phyloP scores from a whole-genome alignment of 2,329 filamentous ascomycete genomes.

The Penicillium olsonii region DNA sequence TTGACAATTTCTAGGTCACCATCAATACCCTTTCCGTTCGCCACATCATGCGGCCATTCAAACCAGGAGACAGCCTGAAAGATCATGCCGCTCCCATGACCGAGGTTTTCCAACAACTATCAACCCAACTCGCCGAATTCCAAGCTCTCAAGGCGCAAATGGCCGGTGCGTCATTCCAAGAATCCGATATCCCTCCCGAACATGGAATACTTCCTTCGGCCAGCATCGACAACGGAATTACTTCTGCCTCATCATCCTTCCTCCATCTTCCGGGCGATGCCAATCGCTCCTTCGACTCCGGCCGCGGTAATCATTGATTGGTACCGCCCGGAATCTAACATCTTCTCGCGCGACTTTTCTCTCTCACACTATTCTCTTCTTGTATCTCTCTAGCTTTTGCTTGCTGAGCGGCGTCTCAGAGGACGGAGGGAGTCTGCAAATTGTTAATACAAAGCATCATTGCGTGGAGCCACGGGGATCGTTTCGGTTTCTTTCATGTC shows the following conservation, averaged over 20 bases:
- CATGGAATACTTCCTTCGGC: slow-evolving; percentile 13
- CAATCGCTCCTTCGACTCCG: slow-evolving; percentile 19
- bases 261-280: slow-evolving; percentile 24
- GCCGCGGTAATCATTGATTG: slow-evolving; percentile 15
- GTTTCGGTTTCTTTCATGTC: slow-evolving; percentile 13
- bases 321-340: slow-evolving; percentile 1
- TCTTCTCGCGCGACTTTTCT: slow-evolving; percentile 8
- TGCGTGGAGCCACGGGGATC: slow-evolving; percentile 29
- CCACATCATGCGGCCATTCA: slow-evolving; percentile 73
- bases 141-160: slow-evolving; percentile 43
- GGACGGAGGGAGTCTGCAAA: slow-evolving; percentile 20
- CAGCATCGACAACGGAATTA: slow-evolving; percentile 21
- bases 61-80: slow-evolving; percentile 62
- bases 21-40: slow-evolving; percentile 77
- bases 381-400: slow-evolving; percentile 6
- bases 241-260: slow-evolving; percentile 32
- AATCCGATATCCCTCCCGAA: slow-evolving; percentile 20
- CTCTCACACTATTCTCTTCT: slow-evolving; percentile 5
- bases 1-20: slow-evolving; percentile 64
- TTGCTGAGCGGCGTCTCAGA: slow-evolving; percentile 27
- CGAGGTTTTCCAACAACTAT: slow-evolving; percentile 55
- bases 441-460: slow-evolving; percentile 27
- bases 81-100: slow-evolving; percentile 77
- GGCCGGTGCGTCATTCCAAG: slow-evolving; percentile 28
- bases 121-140: slow-evolving; percentile 45